A percentile compares a stretch with the other conserved stretches of the same genome.
Conservation (phyloP, 345 rosid genomes). For the Salix caprea region DNA sequence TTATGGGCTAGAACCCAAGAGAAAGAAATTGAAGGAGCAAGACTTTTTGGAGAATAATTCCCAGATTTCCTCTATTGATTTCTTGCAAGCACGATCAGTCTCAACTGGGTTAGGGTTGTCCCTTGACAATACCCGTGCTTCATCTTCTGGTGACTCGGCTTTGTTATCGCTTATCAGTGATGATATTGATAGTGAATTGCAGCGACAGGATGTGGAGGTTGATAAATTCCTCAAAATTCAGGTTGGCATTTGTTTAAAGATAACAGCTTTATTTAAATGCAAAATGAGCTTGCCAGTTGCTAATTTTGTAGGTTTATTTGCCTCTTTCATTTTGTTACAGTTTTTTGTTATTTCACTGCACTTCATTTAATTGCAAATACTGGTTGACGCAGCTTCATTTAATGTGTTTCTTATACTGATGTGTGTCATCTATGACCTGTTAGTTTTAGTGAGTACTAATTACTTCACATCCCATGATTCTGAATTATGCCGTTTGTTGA, state of each 20-base stretch:
- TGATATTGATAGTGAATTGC: slow-evolving; percentile 59
- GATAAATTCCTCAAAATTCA: slow-evolving; percentile 74
- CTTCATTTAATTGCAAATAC: not conserved
- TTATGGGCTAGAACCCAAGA: slow-evolving; percentile 52
- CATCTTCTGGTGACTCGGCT: slow-evolving; percentile 59
- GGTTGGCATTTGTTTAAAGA: slow-evolving; percentile 34
- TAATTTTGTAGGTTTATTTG: not conserved
- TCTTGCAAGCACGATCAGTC: slow-evolving; percentile 59
- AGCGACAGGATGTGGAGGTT: slow-evolving; percentile 62
- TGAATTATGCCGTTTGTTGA: not conserved
- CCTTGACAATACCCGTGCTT: slow-evolving; percentile 53
- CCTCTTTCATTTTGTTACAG: not conserved
- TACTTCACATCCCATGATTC: not conserved
- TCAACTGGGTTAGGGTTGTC: slow-evolving; percentile 87
- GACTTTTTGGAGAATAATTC: slow-evolving; percentile 70
- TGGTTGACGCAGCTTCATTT: not conserved
- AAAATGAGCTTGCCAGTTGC: slow-evolving; percentile 4
- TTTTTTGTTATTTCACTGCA: not conserved
- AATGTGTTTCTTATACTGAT: not conserved
- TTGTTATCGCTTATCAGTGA: slow-evolving; percentile 58
- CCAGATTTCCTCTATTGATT: slow-evolving; percentile 68
- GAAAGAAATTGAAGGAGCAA: slow-evolving; percentile 58
- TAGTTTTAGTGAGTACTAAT: not conserved
- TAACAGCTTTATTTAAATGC: not conserved
- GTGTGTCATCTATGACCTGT: not conserved